Base-by-base conservation (phyloP, 768 basidiomycete species). In the Lactarius sp. region DNA sequence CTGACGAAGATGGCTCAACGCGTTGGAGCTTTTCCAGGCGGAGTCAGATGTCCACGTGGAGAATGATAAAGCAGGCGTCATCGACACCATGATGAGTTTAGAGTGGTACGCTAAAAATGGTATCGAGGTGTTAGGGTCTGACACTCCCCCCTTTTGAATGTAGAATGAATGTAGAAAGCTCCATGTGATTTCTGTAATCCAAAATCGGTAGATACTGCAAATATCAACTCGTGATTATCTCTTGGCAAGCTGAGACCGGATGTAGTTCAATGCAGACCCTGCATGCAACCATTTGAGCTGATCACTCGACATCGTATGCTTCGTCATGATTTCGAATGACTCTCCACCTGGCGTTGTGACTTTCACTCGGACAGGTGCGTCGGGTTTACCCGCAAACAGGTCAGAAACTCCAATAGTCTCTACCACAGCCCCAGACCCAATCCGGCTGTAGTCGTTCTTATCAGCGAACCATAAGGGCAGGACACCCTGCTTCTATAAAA, bases 381-480 rank as follows among this genome's bases (percentile, higher is more conserved):
- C 75, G 44, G 78, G 77, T 37, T 70, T 69, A 69, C 79, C 75
- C 39, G 73, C 71, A 53, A 92, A 75, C 9, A 94, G 76, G 44
- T 86, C 82, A 3, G 81, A 79, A 16, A 99, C 80, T n/a, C 94
- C 96, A 42, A 85, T 65, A 2, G 97, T 99, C 73, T 92, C 84
- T 34, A 98, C 73, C 20, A 81, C 71, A 72, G 98, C 95, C 13
- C 91, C 91, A 52, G 90, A 80, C 10, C 84, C 86, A 69, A 99
- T 93, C 52, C 83, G 85, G 54, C 78, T 75, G 75, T 99, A 98
- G 76, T 98, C 94, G 8, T 78, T 75, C 74, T 92, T 92, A 74
- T 97, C 82, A 7, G 77, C 83, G 71, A 98, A 92, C 88, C 94
- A 97, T n/a, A 98, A 79, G 14, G 97, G 97, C 20, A 99, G 81